Evolutionary conservation across 2,329 filamentous ascomycete genomes (phyloP).

Genomic region (Sphaceloma murrayae): DNA sequence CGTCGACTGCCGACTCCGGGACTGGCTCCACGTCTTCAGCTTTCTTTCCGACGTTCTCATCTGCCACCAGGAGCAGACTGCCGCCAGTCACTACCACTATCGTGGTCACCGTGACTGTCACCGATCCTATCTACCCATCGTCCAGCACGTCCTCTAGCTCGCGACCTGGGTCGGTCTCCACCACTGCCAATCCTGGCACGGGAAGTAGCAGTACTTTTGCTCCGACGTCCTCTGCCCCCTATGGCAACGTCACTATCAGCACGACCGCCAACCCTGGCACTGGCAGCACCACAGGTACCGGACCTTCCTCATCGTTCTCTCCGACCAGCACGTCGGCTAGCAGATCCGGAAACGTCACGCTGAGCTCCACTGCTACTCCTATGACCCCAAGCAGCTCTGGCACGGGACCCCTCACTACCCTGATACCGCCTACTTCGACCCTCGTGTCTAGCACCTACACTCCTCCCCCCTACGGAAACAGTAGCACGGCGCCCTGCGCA

Average conservation of each 20-base stretch:
- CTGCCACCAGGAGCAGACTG: not conserved
- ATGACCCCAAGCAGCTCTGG: not conserved
- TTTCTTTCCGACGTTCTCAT: not conserved
- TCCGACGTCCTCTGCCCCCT: constrained; percentile 1
- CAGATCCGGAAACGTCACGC: constrained; percentile 4
- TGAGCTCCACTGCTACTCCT: constrained; percentile 7
- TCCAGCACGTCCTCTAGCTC: not conserved
- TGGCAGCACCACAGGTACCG: not conserved
- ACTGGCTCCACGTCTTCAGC: not conserved
- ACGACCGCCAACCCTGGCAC: constrained; percentile 2
- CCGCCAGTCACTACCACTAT: not conserved
- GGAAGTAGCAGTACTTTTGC: constrained; percentile 1
- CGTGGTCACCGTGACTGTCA: not conserved
- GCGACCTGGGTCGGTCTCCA: not conserved
- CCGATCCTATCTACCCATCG: not conserved
- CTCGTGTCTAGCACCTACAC: not conserved
- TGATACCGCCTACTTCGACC: constrained; percentile 2
- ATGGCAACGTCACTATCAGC: constrained; percentile 7
- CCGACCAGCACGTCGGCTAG: constrained; percentile 5
- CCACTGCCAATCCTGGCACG: not conserved
- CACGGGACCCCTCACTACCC: not conserved
- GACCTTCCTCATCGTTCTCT: not conserved
- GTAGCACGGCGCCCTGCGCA: not conserved
- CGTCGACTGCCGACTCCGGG: not conserved
- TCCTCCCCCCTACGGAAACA: constrained; percentile 3